phyloP scores from a whole-genome alignment of 2,329 filamentous ascomycete genomes.

The Penicillium verrucosum region DNA sequence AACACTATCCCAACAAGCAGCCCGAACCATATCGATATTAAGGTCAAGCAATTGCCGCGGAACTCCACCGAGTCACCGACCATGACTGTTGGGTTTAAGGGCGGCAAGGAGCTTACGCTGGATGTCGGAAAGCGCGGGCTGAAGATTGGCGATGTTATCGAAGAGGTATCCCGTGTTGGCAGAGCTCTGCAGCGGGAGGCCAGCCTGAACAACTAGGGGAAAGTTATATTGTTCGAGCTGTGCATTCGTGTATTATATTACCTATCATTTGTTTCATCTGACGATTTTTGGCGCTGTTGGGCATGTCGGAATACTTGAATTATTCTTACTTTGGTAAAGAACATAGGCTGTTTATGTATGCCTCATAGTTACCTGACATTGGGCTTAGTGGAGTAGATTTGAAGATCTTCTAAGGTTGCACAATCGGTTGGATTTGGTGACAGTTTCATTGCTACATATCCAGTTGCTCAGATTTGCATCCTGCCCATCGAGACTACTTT shows the following conservation, averaged over 20 bases:
- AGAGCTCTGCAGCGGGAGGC: constrained; percentile 76
- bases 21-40: constrained; percentile 70
- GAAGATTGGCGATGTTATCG: constrained; percentile 79
- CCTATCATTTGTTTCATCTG: constrained; percentile 6
- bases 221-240: constrained; percentile 7
- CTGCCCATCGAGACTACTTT: background rate
- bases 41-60: constrained; percentile 70
- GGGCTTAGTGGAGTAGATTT: background rate
- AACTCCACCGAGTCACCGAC: constrained; percentile 65
- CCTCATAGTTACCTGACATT: background rate
- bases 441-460: background rate
- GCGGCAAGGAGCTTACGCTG: constrained; percentile 84
- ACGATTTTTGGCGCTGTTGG: constrained; percentile 8
- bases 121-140: constrained; percentile 74
- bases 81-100: constrained; percentile 84
- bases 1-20: constrained; percentile 76
- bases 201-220: constrained; percentile 58
- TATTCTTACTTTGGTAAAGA: background rate
- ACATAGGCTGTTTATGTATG: background rate
- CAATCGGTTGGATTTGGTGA: background rate
- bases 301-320: background rate
- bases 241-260: constrained; percentile 17
- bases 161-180: constrained; percentile 88
- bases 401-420: background rate
- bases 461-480: background rate